A percentile compares a stretch with the other conserved stretches of the same genome.
phyloP scores from a whole-genome alignment of 2,329 filamentous ascomycete species.

The Hypoxylon sp. region DNA sequence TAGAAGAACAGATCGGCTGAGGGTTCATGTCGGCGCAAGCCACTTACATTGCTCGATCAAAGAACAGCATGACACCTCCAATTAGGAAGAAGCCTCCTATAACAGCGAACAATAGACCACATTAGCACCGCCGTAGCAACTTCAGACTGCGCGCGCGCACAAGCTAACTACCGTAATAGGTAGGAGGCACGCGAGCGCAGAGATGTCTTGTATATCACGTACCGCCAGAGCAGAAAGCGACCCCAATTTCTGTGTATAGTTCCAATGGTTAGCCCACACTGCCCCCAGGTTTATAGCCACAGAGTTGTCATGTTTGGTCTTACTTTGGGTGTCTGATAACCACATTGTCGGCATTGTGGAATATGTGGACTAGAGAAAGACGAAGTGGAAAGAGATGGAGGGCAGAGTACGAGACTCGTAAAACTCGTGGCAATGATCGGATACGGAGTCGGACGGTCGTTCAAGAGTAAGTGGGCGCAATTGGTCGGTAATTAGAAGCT shows the following conservation, averaged over 20 bases:
- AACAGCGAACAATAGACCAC: constrained; percentile 30
- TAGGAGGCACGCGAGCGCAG: constrained; percentile 24
- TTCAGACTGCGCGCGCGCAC: constrained; percentile 15
- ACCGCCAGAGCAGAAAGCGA: constrained; percentile 98
- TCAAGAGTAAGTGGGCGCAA: constrained; percentile 8
- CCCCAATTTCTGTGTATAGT: constrained; percentile 82
- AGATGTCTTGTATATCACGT: constrained; percentile 61
- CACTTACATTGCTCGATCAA: constrained; percentile 92
- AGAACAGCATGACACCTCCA: constrained; percentile 95
- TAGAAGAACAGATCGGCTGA: constrained; percentile 28
- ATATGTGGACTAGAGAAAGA: constrained; percentile 9
- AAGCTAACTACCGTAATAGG: constrained; percentile 5
- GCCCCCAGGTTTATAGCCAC: neutral
- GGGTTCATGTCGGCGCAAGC: constrained; percentile 7
- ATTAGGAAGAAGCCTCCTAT: constrained; percentile 94
- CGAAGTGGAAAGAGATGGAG: neutral
- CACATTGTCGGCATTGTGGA: constrained; percentile 88
- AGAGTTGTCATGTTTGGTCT: constrained; percentile 52
- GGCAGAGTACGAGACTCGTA: neutral
- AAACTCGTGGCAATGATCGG: neutral
- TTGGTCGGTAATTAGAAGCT: constrained; percentile 21
- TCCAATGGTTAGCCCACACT: constrained; percentile 54
- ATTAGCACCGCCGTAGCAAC: constrained; percentile 44
- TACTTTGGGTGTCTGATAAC: constrained; percentile 96
- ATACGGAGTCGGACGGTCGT: constrained; percentile 1